Conservation (phyloP, 148 eudicot genomes). For the Diospyros lotus region DNA sequence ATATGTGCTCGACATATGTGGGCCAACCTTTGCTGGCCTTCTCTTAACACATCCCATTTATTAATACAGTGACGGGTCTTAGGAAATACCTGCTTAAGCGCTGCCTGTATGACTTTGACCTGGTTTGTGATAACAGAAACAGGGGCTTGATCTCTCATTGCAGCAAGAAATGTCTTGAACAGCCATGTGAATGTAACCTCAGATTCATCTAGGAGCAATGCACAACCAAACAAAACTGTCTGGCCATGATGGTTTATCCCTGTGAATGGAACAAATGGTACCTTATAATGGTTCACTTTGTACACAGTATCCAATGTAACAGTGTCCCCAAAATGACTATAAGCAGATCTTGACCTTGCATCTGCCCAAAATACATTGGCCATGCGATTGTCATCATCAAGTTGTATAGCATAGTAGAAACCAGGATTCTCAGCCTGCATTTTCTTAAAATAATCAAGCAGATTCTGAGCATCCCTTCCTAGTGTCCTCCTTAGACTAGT, state of each 20-base stretch:
- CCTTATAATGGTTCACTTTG: conserved; percentile 60
- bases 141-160: conserved; percentile 70
- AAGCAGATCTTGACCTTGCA: conserved; percentile 82
- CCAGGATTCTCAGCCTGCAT: conserved; percentile 98
- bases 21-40: conserved; percentile 72
- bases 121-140: conserved; percentile 69
- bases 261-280: conserved; percentile 78
- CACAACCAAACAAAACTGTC: conserved; percentile 76
- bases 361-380: conserved; percentile 93
- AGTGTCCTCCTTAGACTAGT: conserved; percentile 42
- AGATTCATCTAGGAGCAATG: conserved; percentile 86
- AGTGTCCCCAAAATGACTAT: conserved; percentile 75
- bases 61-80: conserved; percentile 66
- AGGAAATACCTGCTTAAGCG: conserved; percentile 67
- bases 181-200: conserved; percentile 86
- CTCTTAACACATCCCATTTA: conserved; percentile 83
- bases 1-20: conserved; percentile 60
- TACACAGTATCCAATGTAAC: conserved; percentile 71
- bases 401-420: conserved; percentile 87
- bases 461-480: conserved; percentile 87
- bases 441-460: conserved; percentile 81
- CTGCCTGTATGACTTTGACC: conserved; percentile 55
- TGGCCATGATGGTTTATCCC: conserved; percentile 95
- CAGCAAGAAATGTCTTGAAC: conserved; percentile 79
- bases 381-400: conserved; percentile 81